A percentile compares a stretch with the other conserved stretches of the same genome.
phyloP scores from a whole-genome alignment of 129 eudicot species.

The Flaveria robusta region DNA sequence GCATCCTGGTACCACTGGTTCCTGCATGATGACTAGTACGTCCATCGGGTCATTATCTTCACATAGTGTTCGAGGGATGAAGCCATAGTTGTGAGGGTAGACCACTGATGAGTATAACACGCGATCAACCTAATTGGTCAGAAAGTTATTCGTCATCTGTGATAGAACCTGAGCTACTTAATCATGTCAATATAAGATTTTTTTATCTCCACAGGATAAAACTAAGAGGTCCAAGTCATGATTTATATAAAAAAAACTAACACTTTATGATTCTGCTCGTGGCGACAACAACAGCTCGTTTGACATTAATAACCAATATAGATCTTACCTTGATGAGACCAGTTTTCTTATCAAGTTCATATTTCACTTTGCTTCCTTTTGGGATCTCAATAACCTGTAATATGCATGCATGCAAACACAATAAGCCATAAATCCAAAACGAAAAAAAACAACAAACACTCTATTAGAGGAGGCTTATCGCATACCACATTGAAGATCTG shows the following conservation, averaged over 20 bases:
- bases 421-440: slow-evolving; percentile 15
- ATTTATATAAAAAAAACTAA: too few species aligned
- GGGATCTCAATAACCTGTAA: slow-evolving; percentile 70
- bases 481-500: slow-evolving; percentile 65
- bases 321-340: slow-evolving; percentile 76
- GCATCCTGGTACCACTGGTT: slow-evolving; percentile 87
- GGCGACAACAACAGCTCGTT: background rate
- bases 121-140: slow-evolving; percentile 65
- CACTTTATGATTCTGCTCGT: too few species aligned
- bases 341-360: slow-evolving; percentile 86
- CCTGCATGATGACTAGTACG: slow-evolving; percentile 89
- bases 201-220: too few species aligned
- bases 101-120: slow-evolving; percentile 80
- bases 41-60: slow-evolving; percentile 93
- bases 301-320: background rate
- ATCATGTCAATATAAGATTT: too few species aligned
- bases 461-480: background rate
- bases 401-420: background rate
- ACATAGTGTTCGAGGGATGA: slow-evolving; percentile 83
- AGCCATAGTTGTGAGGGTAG: slow-evolving; percentile 86
- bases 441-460: background rate
- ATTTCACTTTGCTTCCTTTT: slow-evolving; percentile 89
- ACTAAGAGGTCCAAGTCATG: too few species aligned
- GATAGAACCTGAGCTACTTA: too few species aligned
- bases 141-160: background rate